Evolutionary conservation across 192 early-diverging fungal genomes (phyloP).

Genomic region (Mortierella claussenii): DNA sequence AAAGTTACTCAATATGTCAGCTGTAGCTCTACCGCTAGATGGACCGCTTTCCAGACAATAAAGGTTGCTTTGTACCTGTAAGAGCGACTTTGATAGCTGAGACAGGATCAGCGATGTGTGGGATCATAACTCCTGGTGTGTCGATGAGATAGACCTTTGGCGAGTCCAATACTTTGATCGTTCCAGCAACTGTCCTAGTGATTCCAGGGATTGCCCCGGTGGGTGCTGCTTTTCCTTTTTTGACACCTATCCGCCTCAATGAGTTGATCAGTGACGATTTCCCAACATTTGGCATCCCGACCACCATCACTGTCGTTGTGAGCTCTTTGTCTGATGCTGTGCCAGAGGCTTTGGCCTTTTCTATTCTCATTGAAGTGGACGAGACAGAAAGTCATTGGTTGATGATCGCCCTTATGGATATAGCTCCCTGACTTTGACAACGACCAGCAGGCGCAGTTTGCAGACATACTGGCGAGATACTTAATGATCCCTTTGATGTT

Average conservation of each 20-base stretch:
- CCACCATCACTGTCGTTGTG: slow-evolving; percentile 76
- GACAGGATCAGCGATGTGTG: slow-evolving; percentile 84
- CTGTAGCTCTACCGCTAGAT: no score
- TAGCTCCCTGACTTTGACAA: no score
- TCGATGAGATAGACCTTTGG: slow-evolving; percentile 95
- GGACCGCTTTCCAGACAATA: no score
- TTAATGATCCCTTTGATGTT: slow-evolving; percentile 78
- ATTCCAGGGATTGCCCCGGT: slow-evolving; percentile 92
- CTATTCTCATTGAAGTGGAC: no score
- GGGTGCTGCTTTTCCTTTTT: slow-evolving; percentile 82
- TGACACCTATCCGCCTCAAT: slow-evolving; percentile 78
- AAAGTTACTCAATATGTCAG: no score
- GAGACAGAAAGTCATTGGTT: no score
- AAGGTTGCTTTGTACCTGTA: slow-evolving; percentile 67
- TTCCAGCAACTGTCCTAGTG: slow-evolving; percentile 76
- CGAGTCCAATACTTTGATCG: slow-evolving; percentile 83
- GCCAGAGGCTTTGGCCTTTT: slow-evolving; percentile 49
- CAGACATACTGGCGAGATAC: slow-evolving; percentile 61
- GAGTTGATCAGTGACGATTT: slow-evolving; percentile 95
- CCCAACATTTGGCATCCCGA: slow-evolving; percentile 97
- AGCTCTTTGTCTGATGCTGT: slow-evolving; percentile 48
- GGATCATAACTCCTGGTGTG: slow-evolving; percentile 94
- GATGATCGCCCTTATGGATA: no score
- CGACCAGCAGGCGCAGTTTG: no score
- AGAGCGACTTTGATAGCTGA: slow-evolving; percentile 90